phyloP scores from a whole-genome alignment of 768 basidiomycete genomes.

The Pulveroboletus sp. region DNA sequence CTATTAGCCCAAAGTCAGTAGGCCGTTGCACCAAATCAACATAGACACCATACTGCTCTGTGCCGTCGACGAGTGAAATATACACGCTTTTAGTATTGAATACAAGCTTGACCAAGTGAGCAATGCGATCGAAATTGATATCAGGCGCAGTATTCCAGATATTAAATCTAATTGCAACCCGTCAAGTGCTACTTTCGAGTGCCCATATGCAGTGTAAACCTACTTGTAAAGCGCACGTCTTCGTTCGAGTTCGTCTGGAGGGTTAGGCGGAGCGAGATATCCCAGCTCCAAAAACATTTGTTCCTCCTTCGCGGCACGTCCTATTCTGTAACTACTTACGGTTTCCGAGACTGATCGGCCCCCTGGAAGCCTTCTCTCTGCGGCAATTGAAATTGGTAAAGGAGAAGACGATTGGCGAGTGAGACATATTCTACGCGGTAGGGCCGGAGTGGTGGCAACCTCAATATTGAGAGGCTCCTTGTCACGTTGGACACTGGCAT shows the following conservation, averaged over 20 bases:
- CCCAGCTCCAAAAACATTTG: conserved; percentile 62
- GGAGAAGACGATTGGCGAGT: conserved; percentile 67
- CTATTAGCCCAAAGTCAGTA: conserved; percentile 34
- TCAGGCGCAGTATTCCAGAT: conserved; percentile 86
- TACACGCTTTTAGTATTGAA: conserved; percentile 86
- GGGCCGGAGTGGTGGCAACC: conserved; percentile 42
- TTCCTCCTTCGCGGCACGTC: conserved; percentile 63
- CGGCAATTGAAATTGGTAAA: conserved; percentile 43
- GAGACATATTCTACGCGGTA: conserved; percentile 51
- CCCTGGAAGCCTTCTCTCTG: conserved; percentile 31
- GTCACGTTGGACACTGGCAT: conserved; percentile 23
- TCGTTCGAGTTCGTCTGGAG: conserved; percentile 81
- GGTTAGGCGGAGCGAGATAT: conserved; percentile 78
- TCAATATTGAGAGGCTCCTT: conserved; percentile 28
- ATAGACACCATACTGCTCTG: conserved; percentile 62
- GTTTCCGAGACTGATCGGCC: conserved; percentile 35
- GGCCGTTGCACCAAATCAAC: conserved; percentile 1
- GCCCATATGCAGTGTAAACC: conserved; percentile 16
- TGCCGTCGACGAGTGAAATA: conserved; percentile 80
- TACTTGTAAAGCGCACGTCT: conserved; percentile 84
- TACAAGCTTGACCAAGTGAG: conserved; percentile 88
- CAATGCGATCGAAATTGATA: conserved; percentile 90
- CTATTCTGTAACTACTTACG: conserved; percentile 33
- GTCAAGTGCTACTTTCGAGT: conserved; percentile 1
- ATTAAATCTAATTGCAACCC: conserved; percentile 62